phyloP scores from a whole-genome alignment of 305 asterid species.

The Petunia hybrid region DNA sequence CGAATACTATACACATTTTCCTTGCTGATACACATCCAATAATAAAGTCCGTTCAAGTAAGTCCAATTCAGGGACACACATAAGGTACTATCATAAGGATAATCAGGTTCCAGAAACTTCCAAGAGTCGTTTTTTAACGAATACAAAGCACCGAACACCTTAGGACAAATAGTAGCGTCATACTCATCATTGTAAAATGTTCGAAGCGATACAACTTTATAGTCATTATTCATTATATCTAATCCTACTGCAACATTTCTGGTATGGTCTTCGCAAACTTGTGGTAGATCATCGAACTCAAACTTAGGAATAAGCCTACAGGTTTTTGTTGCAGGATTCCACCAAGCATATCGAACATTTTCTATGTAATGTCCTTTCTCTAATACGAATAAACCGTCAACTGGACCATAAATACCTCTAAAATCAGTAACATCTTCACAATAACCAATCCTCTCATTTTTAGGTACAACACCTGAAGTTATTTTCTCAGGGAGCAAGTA shows the following conservation, averaged over 20 bases:
- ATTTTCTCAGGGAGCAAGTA: not conserved
- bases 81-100: not conserved
- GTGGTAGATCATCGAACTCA: not conserved
- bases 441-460: not conserved
- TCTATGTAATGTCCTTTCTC: not conserved
- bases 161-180: not conserved
- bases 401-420: not conserved
- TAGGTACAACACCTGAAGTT: not conserved
- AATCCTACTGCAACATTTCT: not conserved
- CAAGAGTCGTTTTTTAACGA: constrained; percentile 17
- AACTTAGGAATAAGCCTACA: constrained; percentile 6
- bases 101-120: constrained; percentile 4
- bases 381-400: not conserved
- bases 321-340: not conserved
- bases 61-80: not conserved
- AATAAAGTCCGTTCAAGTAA: constrained; percentile 16
- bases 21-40: not conserved
- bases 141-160: not conserved
- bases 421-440: not conserved
- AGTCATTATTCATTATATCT: constrained; percentile 19
- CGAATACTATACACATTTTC: not conserved
- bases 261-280: not conserved
- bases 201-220: not conserved
- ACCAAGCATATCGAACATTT: not conserved
- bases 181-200: not conserved